A percentile compares a stretch with the other conserved stretches of the same genome.
phyloP scores from a whole-genome alignment of 78 protist species.

The Mantamonas sphyraenae region DNA sequence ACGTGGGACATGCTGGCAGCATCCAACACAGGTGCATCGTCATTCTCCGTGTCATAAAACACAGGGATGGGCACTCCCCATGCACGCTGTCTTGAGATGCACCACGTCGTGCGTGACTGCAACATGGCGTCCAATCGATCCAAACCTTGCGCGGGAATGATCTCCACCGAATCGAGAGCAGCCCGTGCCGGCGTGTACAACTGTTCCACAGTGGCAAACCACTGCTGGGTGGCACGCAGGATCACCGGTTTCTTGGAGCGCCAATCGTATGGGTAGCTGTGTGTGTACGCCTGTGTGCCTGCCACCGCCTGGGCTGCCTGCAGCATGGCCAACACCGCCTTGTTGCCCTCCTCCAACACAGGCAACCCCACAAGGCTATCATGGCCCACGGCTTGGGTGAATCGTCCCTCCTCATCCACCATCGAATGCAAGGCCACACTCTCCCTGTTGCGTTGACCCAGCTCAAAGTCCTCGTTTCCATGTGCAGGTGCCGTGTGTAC shows the following conservation, averaged over 20 bases:
- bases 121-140: constrained; percentile 40
- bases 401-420: constrained; percentile 59
- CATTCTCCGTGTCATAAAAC: constrained; percentile 41
- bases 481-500: constrained; percentile 95
- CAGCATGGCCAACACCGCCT: constrained; percentile 16
- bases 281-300: constrained; percentile 47
- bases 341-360: constrained; percentile 56
- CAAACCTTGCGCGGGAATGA: constrained; percentile 3
- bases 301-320: constrained; percentile 9
- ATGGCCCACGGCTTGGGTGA: constrained; percentile 29
- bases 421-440: neutral
- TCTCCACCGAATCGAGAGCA: constrained; percentile 13
- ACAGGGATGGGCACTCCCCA: constrained; percentile 96
- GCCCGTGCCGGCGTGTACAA: constrained; percentile 27
- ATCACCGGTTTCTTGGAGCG: constrained; percentile 85
- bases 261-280: constrained; percentile 92
- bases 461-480: constrained; percentile 73
- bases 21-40: neutral
- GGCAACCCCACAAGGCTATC: constrained; percentile 41
- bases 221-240: constrained; percentile 59
- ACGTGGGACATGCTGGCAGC: constrained; percentile 51
- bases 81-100: constrained; percentile 80
- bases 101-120: constrained; percentile 73
- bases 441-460: neutral
- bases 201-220: constrained; percentile 52